Evolutionary conservation across 2,329 filamentous ascomycete genomes (phyloP), one percentile per base, ranked within the genome.

Genomic region (Aspergillus neotritici): DNA sequence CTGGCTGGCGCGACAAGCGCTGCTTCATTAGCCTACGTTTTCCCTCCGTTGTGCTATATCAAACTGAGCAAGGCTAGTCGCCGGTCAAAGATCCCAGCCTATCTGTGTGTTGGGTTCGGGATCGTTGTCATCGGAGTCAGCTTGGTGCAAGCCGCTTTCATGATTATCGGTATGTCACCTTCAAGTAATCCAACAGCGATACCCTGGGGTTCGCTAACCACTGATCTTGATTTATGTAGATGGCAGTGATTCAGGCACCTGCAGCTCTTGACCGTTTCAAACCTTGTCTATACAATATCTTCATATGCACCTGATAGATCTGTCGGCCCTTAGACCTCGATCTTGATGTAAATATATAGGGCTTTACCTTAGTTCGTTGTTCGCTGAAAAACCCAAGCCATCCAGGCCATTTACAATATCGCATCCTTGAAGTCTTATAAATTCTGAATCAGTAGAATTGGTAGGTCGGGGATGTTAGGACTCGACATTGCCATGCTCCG

Each of bases 1-100:
- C 75, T 98, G 13, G 93, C 98, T 45, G 93, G 93, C 49, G 89
- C 93, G 5, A 98, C 93, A 30, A 94, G 87, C 62, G 93, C 93
- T 3, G 93, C 90, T 56, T 89, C 88, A 5, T 77, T 98, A 65
- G 93, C 93, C 0, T 98, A 97, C 63, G 95, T 98, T 37, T 71
- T 98, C 47, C 93, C 93, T 49, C 93, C 93, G 17, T 71, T 97
- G 43, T 98, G 93, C 68, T 98, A 93, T 66, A 86, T 98, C 61
- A 95, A 94, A 70, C 73, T 98, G 47, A 91, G 87, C 54, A 89
- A 82, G 45, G 73, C 82, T 54, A 83, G 79, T 58, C 86, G 83
- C 75, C 83, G 78, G 63, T 88, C 84, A 13, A 83, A 82, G 48
- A 77, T 87, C 48, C 83, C 87, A 10, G 80, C 80, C 17, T 81